phyloP scores from a whole-genome alignment of 1,284 basidiomycete species.

The Ustilago hordei region DNA sequence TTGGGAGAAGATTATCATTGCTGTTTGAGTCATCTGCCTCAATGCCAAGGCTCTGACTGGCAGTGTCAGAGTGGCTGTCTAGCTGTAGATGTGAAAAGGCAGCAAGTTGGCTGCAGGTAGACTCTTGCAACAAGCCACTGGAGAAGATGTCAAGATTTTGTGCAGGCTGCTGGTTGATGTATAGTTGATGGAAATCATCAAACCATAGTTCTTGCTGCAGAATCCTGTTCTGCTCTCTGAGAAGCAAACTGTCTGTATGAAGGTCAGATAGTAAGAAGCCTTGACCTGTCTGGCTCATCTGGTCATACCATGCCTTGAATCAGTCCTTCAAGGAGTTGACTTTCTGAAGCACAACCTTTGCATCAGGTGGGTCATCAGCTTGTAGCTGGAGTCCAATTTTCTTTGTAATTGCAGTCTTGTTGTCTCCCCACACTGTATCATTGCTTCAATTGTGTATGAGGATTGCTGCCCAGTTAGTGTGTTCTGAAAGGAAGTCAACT shows the following conservation, averaged over 20 bases:
- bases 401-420: background rate
- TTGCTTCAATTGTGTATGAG: background rate
- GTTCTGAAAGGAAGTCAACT: background rate
- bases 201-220: slow-evolving; percentile 2
- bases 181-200: background rate
- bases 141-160: background rate
- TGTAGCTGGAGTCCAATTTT: background rate
- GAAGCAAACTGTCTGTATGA: background rate
- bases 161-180: background rate
- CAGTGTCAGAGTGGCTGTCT: no score
- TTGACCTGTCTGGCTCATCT: slow-evolving; percentile 5
- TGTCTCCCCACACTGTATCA: background rate
- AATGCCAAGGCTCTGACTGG: no score
- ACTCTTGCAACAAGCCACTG: no score
- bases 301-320: background rate
- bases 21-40: no score
- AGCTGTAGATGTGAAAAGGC: no score
- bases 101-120: no score
- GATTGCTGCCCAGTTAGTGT: background rate
- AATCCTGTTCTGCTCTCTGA: slow-evolving; percentile 1
- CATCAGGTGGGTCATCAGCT: background rate
- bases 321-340: background rate
- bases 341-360: background rate
- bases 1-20: no score
- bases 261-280: background rate